Percentiles rank a stretch among this genome's conserved stretches.
Conservation (phyloP, 2,329 filamentous ascomycete species). For the Amylocarpus encephaloides region DNA sequence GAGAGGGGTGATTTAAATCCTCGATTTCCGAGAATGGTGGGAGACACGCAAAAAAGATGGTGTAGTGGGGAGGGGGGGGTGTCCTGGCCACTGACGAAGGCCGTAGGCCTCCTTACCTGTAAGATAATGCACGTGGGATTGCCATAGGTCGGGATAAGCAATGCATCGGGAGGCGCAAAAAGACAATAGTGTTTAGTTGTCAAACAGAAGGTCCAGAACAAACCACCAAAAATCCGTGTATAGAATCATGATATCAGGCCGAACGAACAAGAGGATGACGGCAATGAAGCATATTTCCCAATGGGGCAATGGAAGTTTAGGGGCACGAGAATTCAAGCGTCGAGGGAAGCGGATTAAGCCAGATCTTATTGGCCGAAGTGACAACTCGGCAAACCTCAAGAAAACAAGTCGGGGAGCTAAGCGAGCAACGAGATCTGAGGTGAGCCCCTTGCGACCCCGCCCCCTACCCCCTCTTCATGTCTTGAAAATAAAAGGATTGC, state of each 20-base stretch:
- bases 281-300: constrained; percentile 5
- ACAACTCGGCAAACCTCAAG: neutral
- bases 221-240: neutral
- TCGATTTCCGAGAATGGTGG: neutral
- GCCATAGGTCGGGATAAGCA: constrained; percentile 19
- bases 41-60: neutral
- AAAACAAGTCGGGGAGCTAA: neutral
- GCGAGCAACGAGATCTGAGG: neutral
- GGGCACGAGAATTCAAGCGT: neutral
- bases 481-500: too few relatives aligned
- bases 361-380: too few relatives aligned
- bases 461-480: too few relatives aligned
- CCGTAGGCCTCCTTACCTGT: constrained; percentile 9
- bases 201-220: neutral
- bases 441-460: neutral
- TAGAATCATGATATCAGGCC: neutral
- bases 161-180: constrained; percentile 14
- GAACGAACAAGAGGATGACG: neutral
- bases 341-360: neutral
- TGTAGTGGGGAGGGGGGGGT: constrained; percentile 17
- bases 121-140: constrained; percentile 21
- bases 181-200: neutral
- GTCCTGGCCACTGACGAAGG: constrained; percentile 7
- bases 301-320: constrained; percentile 3
- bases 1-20: neutral